phyloP scores from a whole-genome alignment of 2,329 filamentous ascomycete species.

The Diatrype stigma region DNA sequence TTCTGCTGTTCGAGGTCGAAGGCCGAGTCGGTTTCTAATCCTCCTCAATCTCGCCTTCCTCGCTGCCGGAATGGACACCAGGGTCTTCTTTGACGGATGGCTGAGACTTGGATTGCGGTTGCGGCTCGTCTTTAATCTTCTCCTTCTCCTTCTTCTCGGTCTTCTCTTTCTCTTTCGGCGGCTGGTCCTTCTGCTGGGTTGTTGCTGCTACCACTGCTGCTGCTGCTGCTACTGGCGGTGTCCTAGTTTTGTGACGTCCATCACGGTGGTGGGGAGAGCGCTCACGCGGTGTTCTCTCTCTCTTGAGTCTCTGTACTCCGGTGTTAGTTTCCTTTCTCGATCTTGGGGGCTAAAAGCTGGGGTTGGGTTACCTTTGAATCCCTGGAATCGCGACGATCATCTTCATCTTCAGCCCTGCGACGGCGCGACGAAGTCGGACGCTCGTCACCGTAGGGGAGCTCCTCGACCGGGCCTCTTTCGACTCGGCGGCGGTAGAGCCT shows the following conservation, averaged over 20 bases:
- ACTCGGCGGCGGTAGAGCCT: slow-evolving; percentile 76
- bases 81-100: slow-evolving; percentile 46
- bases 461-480: slow-evolving; percentile 68
- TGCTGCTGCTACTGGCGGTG: slow-evolving; percentile 36
- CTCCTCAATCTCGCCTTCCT: slow-evolving; percentile 98
- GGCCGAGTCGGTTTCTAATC: slow-evolving; percentile 48
- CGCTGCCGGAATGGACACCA: slow-evolving; percentile 77
- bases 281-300: slow-evolving; percentile 57
- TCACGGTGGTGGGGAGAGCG: slow-evolving; percentile 57
- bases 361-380: slow-evolving; percentile 57
- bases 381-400: slow-evolving; percentile 62
- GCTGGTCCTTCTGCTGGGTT: slow-evolving; percentile 35
- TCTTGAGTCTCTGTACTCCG: slow-evolving; percentile 48
- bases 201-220: too few species aligned
- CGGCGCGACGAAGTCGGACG: slow-evolving; percentile 63
- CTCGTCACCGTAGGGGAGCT: slow-evolving; percentile 86
- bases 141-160: slow-evolving; percentile 10
- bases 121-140: too few species aligned
- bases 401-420: slow-evolving; percentile 74
- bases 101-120: slow-evolving; percentile 11
- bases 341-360: neutral
- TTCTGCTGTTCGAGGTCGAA: too few species aligned
- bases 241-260: slow-evolving; percentile 52
- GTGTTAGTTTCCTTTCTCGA: slow-evolving; percentile 21
- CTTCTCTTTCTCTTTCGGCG: neutral